phyloP scores from a whole-genome alignment of 106 monocot species.

The Chionographis japonica region DNA sequence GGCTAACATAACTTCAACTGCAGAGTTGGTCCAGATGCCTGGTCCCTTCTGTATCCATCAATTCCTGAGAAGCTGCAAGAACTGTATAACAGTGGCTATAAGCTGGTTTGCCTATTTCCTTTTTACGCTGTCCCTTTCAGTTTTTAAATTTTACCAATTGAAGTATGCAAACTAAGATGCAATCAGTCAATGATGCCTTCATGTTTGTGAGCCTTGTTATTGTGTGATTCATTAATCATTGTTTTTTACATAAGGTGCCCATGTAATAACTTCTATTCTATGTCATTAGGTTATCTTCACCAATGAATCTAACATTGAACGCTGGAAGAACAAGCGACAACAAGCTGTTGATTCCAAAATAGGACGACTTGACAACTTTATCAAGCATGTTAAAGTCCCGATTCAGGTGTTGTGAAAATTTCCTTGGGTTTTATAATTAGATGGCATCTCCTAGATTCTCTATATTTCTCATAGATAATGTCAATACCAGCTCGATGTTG shows the following conservation, averaged over 20 bases:
- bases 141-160: not conserved
- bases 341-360: slow-evolving; percentile 90
- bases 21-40: slow-evolving; percentile 85
- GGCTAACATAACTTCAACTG: slow-evolving; percentile 1
- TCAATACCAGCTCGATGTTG: too few relatives aligned
- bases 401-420: slow-evolving; percentile 56
- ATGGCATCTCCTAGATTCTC: too few relatives aligned
- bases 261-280: not conserved
- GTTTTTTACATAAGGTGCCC: not conserved
- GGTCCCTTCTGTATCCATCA: slow-evolving; percentile 78
- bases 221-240: not conserved
- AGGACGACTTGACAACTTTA: slow-evolving; percentile 79
- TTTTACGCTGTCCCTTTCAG: not conserved
- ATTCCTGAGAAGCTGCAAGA: slow-evolving; percentile 73
- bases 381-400: slow-evolving; percentile 72
- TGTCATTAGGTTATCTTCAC: slow-evolving; percentile 81
- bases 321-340: slow-evolving; percentile 95
- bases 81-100: slow-evolving; percentile 62
- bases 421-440: not conserved
- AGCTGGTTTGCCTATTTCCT: slow-evolving; percentile 61
- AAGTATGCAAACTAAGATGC: not conserved
- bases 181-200: not conserved
- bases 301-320: slow-evolving; percentile 94
- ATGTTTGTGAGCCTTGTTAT: not conserved
- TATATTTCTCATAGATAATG: too few relatives aligned